A percentile compares a stretch with the other conserved stretches of the same genome.
Conservation (phyloP, 2,329 filamentous ascomycete genomes). For the Pezicula carpinea region DNA sequence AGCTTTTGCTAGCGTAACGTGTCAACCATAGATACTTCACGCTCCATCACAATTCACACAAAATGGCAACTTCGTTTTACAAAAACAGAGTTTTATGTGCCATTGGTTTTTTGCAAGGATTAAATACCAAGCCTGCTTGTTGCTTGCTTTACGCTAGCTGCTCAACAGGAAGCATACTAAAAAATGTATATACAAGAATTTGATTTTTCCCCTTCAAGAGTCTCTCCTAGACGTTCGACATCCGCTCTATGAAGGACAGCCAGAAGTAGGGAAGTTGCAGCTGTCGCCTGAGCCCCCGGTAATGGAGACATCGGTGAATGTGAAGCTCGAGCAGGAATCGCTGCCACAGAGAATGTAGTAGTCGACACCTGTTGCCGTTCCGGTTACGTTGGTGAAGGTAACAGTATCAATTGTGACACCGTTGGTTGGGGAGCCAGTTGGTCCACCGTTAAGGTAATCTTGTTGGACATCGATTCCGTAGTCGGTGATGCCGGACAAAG, state of each 20-base stretch:
- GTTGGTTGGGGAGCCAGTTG: slow-evolving; percentile 31
- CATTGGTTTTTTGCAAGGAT: too few relatives aligned
- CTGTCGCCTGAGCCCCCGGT: slow-evolving; percentile 22
- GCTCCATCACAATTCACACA: too few relatives aligned
- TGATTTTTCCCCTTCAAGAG: too few relatives aligned
- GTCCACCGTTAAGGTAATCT: slow-evolving; percentile 43
- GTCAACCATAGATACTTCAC: too few relatives aligned
- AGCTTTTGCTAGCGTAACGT: too few relatives aligned
- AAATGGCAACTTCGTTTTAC: too few relatives aligned
- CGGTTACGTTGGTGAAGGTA: slow-evolving; percentile 27
- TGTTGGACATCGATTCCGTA: slow-evolving; percentile 48
- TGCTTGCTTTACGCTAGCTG: neutral
- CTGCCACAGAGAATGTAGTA: slow-evolving; percentile 31
- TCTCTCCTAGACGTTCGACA: too few relatives aligned
- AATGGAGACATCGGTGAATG: slow-evolving; percentile 28
- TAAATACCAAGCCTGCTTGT: neutral
- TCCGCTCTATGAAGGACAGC: slow-evolving; percentile 4
- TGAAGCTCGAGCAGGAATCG: slow-evolving; percentile 29
- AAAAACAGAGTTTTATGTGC: too few relatives aligned
- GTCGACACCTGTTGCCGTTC: slow-evolving; percentile 24
- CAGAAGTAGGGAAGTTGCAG: slow-evolving; percentile 16
- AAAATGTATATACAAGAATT: too few relatives aligned
- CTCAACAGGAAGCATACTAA: neutral
- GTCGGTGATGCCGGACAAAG: slow-evolving; percentile 36
- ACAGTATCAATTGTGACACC: slow-evolving; percentile 29